Evolutionary conservation across 2,329 filamentous ascomycete species (phyloP).

Genomic region (Aureobasidium sp.): DNA sequence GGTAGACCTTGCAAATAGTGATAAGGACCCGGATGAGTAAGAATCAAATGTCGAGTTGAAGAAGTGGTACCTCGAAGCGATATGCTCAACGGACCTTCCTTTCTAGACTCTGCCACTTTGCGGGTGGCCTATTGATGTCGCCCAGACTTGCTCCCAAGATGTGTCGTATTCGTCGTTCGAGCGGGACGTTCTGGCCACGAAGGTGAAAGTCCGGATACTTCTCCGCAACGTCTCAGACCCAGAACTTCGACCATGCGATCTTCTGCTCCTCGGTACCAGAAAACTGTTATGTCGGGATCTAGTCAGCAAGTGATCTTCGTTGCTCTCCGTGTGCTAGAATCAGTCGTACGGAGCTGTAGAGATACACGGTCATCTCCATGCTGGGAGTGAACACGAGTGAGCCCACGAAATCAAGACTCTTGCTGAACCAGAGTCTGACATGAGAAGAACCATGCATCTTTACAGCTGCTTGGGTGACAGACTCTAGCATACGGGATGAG

Average conservation of each 20-base stretch:
- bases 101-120: not conserved
- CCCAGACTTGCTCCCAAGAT: not conserved
- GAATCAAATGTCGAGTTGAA: not conserved
- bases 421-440: not conserved
- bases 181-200: not conserved
- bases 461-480: not conserved
- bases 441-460: not conserved
- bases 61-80: not conserved
- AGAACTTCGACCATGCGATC: slow-evolving; percentile 66
- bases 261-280: slow-evolving; percentile 60
- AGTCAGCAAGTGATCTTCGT: not conserved
- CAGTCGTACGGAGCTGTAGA: not conserved
- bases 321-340: not conserved
- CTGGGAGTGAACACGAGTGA: not conserved
- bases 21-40: not conserved
- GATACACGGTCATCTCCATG: not conserved
- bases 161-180: not conserved
- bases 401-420: not conserved
- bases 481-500: not conserved
- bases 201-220: not conserved
- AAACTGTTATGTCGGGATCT: slow-evolving; percentile 39
- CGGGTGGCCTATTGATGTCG: not conserved
- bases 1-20: slow-evolving; percentile 1
- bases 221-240: slow-evolving; percentile 39
- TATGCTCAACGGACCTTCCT: not conserved